Conservation (phyloP, 2,329 filamentous ascomycete species). For the Teratosphaeria zuluensis region DNA sequence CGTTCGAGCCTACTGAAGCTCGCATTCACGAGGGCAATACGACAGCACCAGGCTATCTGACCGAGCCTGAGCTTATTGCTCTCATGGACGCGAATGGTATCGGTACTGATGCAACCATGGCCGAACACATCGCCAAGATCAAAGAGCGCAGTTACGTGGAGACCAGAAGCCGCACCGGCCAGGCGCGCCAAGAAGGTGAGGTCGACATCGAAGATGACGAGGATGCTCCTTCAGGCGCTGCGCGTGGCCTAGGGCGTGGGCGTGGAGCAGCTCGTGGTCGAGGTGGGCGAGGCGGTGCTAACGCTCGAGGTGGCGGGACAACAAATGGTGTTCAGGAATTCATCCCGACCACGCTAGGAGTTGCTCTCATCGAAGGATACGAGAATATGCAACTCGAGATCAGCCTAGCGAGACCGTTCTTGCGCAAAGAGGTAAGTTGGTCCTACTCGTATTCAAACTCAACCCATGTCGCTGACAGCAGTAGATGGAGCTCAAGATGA, state of each 20-base stretch:
- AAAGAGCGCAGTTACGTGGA: conserved; percentile 81
- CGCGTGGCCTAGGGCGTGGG: conserved; percentile 28
- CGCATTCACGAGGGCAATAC: conserved; percentile 89
- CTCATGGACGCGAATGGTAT: conserved; percentile 99
- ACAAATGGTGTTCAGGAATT: conserved; percentile 63
- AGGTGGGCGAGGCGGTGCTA: conserved; percentile 39
- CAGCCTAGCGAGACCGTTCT: conserved; percentile 87
- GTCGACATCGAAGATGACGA: conserved; percentile 21
- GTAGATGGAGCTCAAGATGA: conserved; percentile 90
- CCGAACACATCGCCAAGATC: conserved; percentile 94
- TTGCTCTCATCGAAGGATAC: conserved; percentile 88
- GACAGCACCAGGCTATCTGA: conserved; percentile 71
- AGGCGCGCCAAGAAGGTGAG: conserved; percentile 21
- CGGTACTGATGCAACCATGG: conserved; percentile 97
- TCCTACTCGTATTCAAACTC: neutral
- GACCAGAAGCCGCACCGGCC: conserved; percentile 42
- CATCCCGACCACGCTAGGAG: conserved; percentile 81
- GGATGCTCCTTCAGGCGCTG: conserved; percentile 26
- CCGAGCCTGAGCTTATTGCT: conserved; percentile 87
- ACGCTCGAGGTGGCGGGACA: conserved; percentile 37
- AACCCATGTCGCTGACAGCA: conserved; percentile 1
- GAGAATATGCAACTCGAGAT: conserved; percentile 89
- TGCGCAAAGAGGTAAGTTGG: conserved; percentile 65
- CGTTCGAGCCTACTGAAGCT: conserved; percentile 79
- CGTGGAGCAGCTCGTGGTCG: conserved; percentile 31